Percentiles rank a stretch among this genome's conserved stretches.
phyloP scores from a whole-genome alignment of 306 rosid species.

The Trifolium dubium region DNA sequence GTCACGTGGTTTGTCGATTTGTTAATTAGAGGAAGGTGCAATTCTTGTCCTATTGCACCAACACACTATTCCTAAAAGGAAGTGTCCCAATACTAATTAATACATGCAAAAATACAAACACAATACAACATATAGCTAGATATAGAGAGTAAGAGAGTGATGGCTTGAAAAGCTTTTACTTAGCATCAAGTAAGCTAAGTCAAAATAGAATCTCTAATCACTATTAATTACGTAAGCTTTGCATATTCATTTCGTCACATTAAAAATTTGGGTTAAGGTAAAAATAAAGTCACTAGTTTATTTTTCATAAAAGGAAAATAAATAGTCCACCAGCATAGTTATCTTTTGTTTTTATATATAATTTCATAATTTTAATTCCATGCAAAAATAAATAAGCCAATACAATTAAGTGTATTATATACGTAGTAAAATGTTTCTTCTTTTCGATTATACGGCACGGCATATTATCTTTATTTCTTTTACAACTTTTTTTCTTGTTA shows the following conservation, averaged over 20 bases:
- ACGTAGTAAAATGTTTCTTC: too few relatives aligned
- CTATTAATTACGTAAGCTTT: constrained; percentile 57
- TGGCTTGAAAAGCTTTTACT: constrained; percentile 26
- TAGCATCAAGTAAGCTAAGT: constrained; percentile 56
- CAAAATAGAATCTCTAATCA: constrained; percentile 50
- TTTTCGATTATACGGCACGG: constrained; percentile 7
- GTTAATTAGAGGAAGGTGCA: constrained; percentile 59
- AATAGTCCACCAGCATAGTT: neutral
- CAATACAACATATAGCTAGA: neutral
- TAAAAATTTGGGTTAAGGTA: neutral
- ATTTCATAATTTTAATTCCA: constrained; percentile 41
- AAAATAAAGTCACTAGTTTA: constrained; percentile 37
- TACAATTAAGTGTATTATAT: too few relatives aligned
- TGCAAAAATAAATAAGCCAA: constrained; percentile 31
- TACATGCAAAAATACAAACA: constrained; percentile 49
- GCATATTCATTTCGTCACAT: constrained; percentile 61
- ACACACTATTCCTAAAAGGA: constrained; percentile 34
- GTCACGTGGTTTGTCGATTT: constrained; percentile 80
- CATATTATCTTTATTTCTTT: neutral
- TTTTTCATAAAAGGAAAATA: neutral
- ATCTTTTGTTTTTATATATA: constrained; percentile 8
- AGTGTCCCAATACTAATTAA: constrained; percentile 21
- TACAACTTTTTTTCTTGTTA: neutral
- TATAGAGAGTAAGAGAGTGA: constrained; percentile 20
- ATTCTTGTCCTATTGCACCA: constrained; percentile 53